These are phyloP conservation scores for Eucalyptus pauciflora DNA, from an alignment of 345 rosid genomes.

Conservation along the genomic window DNA sequence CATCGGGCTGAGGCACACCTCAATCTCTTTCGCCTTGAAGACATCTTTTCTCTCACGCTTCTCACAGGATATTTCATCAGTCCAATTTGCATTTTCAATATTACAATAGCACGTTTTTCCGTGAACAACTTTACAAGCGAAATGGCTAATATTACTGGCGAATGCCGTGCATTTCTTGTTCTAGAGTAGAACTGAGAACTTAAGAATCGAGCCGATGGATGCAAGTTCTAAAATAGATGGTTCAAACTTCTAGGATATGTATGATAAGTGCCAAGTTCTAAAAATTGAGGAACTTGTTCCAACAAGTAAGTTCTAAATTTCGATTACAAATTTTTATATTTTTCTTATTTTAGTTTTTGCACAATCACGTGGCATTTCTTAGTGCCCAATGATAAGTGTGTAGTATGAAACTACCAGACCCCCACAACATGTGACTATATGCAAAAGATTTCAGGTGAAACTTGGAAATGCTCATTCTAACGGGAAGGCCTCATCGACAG, in stretches of 20 bases:
- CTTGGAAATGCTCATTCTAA: no score
- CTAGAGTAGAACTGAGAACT: no score
- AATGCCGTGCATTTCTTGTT: not conserved
- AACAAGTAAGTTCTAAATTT: accelerated
- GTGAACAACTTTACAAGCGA: not conserved
- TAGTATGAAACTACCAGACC: accelerated
- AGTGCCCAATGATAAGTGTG: accelerated
- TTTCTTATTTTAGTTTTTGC: accelerated
- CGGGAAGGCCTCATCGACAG: no score
- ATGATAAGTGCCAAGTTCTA: no score
- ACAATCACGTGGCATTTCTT: accelerated
- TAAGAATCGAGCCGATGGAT: accelerated
- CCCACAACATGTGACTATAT: no score
- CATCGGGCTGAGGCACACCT: not conserved
- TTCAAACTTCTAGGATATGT: accelerated
- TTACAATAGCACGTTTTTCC: not conserved
- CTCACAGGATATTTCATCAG: not conserved
- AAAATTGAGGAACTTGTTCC: accelerated
- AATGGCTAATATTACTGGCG: accelerated
- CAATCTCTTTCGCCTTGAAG: not conserved
- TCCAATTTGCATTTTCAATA: not conserved
- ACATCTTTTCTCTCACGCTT: not conserved
- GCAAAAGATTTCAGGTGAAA: no score
- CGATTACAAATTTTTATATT: no score
- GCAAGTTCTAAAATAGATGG: accelerated